Evolutionary conservation across 495 filamentous ascomycete species (phyloP).

Genomic region (Beverwykella pulmonaria): DNA sequence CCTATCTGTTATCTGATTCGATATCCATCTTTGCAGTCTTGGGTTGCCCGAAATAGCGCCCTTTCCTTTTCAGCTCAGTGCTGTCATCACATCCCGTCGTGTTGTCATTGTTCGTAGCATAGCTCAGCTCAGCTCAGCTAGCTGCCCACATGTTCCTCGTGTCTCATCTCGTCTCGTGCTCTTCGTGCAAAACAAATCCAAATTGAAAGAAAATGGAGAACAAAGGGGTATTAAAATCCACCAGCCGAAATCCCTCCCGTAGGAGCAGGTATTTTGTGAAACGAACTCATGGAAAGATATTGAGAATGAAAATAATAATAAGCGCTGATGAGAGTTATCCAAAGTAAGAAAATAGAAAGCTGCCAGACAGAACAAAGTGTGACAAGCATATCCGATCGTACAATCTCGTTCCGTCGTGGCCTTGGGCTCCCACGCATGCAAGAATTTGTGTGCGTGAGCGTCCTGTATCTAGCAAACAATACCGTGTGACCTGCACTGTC

Average conservation of each 20-base stretch:
- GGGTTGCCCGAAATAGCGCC: no score
- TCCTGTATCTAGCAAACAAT: slow-evolving; percentile 29
- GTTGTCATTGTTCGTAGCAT: no score
- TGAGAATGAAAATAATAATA: not conserved
- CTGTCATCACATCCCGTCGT: no score
- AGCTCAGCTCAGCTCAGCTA: no score
- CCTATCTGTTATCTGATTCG: no score
- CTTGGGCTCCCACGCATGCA: slow-evolving; percentile 21
- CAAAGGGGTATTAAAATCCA: slow-evolving; percentile 32
- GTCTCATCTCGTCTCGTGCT: no score
- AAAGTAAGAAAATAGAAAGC: no score
- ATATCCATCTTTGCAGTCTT: no score
- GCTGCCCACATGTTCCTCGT: no score
- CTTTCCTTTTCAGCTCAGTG: no score
- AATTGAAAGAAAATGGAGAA: not conserved
- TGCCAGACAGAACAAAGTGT: not conserved
- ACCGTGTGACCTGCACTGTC: slow-evolving; percentile 30
- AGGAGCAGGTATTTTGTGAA: slow-evolving; percentile 11
- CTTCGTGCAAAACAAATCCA: no score
- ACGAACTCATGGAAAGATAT: not conserved
- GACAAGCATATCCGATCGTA: slow-evolving; percentile 29
- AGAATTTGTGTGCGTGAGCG: slow-evolving; percentile 32
- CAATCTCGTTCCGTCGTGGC: slow-evolving; percentile 25
- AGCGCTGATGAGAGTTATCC: not conserved
- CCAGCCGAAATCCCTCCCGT: slow-evolving; percentile 9